Base-by-base conservation (phyloP, 2,329 filamentous ascomycete genomes). In the Botrytis fabae region DNA sequence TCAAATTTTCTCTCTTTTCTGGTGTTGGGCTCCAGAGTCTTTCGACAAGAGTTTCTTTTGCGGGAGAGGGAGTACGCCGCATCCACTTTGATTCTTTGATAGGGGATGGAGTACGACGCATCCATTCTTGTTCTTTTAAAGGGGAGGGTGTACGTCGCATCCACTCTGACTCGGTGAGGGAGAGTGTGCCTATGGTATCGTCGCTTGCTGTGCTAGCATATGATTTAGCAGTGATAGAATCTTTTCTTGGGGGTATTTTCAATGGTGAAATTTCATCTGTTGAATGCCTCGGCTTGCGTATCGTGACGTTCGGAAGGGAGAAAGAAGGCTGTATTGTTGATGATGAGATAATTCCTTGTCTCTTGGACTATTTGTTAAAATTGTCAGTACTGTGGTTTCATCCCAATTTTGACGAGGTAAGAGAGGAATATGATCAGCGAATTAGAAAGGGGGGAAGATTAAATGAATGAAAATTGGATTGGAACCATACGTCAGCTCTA, bases 101-200 rank as follows among this genome's bases (percentile, higher is more conserved):
- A 1, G 76, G 76, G 25, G 75, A 77, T 8, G 76, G 78, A 2
- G 78, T 76, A 40, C 74, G 73, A 46, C 74, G 74, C 78, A 79
- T 77, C 78, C 78, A 78, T 57, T 78, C 77, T 2, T 76, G 75
- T 70, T 78, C 51, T 46, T 65, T 70, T 16, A 70, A 46, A 2
- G 76, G 76, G 20, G 75, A 77, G 7, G 76, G 78, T 1, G 78
- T 76, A 44, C 75, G 73, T 46, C 74, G 74, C 78, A 79, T 78
- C 78, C 78, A 79, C 51, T 79, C 77, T 3, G 77, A 76, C 64
- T 79, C 78, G 9, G 75, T 75, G 7, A 78, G 51, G 4, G 76
- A 75, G 18, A 78, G n/a, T 18, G 75, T 73, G 7, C 73, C 70
- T n/a, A 70, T 70, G 20, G 75, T 70, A 9, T 72, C 65, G 12